Base-by-base conservation (phyloP, 139 green algal genomes). In the Volvox africanus region DNA sequence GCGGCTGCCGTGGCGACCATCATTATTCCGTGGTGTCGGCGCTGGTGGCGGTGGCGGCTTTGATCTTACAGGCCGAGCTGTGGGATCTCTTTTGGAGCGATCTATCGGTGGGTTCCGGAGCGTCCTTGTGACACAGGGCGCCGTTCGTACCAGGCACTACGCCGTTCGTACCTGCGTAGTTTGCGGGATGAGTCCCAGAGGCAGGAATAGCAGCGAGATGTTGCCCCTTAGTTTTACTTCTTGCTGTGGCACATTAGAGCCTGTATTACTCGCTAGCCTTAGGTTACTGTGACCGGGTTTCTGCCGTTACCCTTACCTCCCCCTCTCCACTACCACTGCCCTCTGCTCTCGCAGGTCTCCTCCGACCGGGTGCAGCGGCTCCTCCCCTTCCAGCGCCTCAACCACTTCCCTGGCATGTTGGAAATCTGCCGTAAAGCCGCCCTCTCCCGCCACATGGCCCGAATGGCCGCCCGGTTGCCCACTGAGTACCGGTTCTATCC, bases 341-440 rank as follows among this genome's bases (percentile, higher is more conserved):
- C 1, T 22, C 33, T 37, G 1, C 35, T 21, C 82, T 0, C 32
- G 28, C 89, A 93, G 92, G 92, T 95, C 1, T 93, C 92, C 16
- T 44, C 71, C 0, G 93, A 95, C 79, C 80, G 93, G n/a, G 91
- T 95, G 69, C 87, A 93, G 50, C 90, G 92, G 65, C 83, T 96
- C 65, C 87, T 87, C 55, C 82, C 79, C 61, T 94, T 92, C 77
- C 94, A 96, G 92, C 88, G 89, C 55, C 93, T 96, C 55, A 96
- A 96, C 90, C 94, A 96, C 90, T 95, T 96, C 86, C 90, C 92
- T 17, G 91, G 88, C 30, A 96, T 95, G 94, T 88, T 96, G 82
- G 93, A 95, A 90, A 94, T 96, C 75, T 96, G 94, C 87, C 90
- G 94, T 73, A 96, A 96, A 84, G 90, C 36, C 22, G 67, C 89